Conservation (phyloP, 495 filamentous ascomycete genomes). For the Aspergillus leporis region DNA sequence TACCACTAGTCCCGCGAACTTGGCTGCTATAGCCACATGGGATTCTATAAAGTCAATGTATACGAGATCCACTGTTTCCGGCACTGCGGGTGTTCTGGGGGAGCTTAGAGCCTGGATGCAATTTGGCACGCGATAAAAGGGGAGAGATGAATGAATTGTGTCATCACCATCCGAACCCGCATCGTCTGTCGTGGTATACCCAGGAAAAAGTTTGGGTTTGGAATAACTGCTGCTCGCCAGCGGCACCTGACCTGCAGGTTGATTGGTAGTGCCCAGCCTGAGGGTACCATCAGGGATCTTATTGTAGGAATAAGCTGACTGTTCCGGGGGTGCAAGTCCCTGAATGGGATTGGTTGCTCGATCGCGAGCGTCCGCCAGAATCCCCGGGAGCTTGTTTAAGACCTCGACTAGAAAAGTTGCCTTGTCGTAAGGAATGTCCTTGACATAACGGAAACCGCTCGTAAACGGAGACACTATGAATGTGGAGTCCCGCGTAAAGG, state of each 20-base stretch:
- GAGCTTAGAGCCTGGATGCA: conserved; percentile 72
- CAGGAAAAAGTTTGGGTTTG: conserved; percentile 56
- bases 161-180: conserved; percentile 87
- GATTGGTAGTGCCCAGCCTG: not conserved
- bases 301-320: conserved; percentile 23
- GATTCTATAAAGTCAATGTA: conserved; percentile 89
- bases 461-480: conserved; percentile 89
- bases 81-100: conserved; percentile 37
- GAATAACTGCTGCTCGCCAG: conserved; percentile 21
- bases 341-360: conserved; percentile 10
- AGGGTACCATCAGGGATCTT: conserved; percentile 11
- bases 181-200: conserved; percentile 90
- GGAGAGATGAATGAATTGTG: conserved; percentile 73
- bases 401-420: conserved; percentile 70
- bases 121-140: conserved; percentile 78
- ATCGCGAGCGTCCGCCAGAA: conserved; percentile 39
- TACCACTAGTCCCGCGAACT: conserved; percentile 60
- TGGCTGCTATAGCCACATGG: conserved; percentile 71
- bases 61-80: conserved; percentile 78
- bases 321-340: conserved; percentile 43
- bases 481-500: conserved; percentile 82
- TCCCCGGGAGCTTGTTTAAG: conserved; percentile 69
- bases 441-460: conserved; percentile 73
- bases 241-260: conserved; percentile 23
- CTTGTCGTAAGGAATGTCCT: conserved; percentile 73